Base-by-base conservation (phyloP, 805 yeast genomes). In the Saturnispora serradocipensis region DNA sequence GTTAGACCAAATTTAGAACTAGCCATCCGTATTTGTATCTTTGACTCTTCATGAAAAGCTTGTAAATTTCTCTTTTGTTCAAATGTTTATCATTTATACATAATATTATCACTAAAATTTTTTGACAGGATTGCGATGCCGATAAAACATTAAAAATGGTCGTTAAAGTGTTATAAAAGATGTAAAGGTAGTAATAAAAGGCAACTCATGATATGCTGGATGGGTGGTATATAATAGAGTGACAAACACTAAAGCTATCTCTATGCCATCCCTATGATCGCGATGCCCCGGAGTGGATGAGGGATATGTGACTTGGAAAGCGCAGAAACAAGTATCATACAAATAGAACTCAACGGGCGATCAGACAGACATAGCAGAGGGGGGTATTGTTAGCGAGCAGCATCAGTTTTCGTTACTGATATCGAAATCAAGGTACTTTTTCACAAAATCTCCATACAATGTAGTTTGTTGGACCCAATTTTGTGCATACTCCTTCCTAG, bases 391-490 rank as follows among this genome's bases (percentile, higher is more conserved):
- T 30, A 13, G 13, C 15, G 34, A 30, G 9, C 13, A 9, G 15
- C 8, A 30, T 30, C 16, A 38, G 25, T 38, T 27, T 30, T 43
- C 42, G 10, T 42, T 25, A 42, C 18, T 42, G 44, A 24, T 48
- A 32, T 48, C 51, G 6, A 55, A 30, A 5, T 46, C 52, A 8
- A 55, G 52, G 34, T 55, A 55, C 7, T 39, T 51, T 39, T 32
- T 55, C 5, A 55, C 58, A 51, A 55, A 55, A n/a, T 40, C 48
- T 11, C 58, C 55, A 20, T 55, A 55, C 10, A 55, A 22, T 45
- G 50, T 39, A 4, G 56, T 55, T 50, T 55, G 58, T 5, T 44
- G 44, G 5, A 55, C 36, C 58, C 58, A 55, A 20, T 49, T 50
- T 34, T 50, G 39, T 5, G 58, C 53, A 50, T 47, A 55, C 25